Percentiles rank a stretch among this genome's conserved stretches.
phyloP scores from a whole-genome alignment of 2,329 filamentous ascomycete species.

The Penicillium rolfsii region DNA sequence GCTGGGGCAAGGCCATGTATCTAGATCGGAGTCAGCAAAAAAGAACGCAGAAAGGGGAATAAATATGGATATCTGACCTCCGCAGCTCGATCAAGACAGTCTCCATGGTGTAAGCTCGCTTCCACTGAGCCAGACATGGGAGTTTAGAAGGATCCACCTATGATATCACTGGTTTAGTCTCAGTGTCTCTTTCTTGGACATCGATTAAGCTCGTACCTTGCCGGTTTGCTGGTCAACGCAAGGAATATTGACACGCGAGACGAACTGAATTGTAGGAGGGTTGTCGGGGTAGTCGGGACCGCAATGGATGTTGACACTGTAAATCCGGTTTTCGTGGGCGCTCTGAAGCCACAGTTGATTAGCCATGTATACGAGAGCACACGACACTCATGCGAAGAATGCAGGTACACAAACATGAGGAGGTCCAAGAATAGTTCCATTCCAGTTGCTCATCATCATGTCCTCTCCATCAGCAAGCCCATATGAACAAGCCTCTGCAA shows the following conservation, averaged over 20 bases:
- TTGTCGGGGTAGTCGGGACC: conserved; percentile 84
- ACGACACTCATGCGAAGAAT: conserved; percentile 3
- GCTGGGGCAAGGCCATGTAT: conserved; percentile 86
- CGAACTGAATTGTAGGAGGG: conserved; percentile 88
- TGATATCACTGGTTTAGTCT: conserved; percentile 14
- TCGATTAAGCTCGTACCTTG: conserved; percentile 55
- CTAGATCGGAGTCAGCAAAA: conserved; percentile 52
- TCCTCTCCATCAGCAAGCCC: conserved; percentile 93
- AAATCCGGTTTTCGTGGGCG: conserved; percentile 98
- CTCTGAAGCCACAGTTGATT: conserved; percentile 59
- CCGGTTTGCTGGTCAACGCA: conserved; percentile 83
- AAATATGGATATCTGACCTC: conserved; percentile 56
- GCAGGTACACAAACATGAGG: conserved; percentile 72
- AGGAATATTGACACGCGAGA: conserved; percentile 94
- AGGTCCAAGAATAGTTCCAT: conserved; percentile 93
- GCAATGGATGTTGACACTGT: conserved; percentile 96
- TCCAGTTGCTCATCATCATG: conserved; percentile 97
- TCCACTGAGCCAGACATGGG: conserved; percentile 86
- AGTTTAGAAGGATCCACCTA: conserved; percentile 83
- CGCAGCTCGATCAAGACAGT: conserved; percentile 85
- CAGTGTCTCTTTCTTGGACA: background rate
- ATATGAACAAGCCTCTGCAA: conserved; percentile 89
- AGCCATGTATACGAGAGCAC: conserved; percentile 11
- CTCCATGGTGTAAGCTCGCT: conserved; percentile 92
- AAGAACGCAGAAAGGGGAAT: conserved; percentile 23